Evolutionary conservation across 805 yeast genomes (phyloP), one percentile per base, ranked within the genome.

Genomic region (Myxozyma melibiosi): DNA sequence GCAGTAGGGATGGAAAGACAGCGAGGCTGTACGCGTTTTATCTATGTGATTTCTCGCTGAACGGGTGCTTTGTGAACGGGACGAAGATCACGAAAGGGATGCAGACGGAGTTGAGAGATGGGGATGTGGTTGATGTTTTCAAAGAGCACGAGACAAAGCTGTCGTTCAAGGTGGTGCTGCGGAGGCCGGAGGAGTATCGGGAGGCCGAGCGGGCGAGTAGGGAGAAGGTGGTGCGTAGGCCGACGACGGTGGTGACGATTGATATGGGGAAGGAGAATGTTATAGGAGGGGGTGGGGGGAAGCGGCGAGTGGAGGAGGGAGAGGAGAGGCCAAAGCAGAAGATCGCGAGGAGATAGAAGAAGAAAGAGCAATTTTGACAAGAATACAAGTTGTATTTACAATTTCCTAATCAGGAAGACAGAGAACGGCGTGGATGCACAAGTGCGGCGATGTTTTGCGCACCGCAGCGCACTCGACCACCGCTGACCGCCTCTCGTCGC

Each of bases 41-140:
- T 95, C 73, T 91, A 30, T 72, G 88, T 45, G 96, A 90, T 64
- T 80, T 77, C 60, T 86, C 94, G 54, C 82, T 95, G 0, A 91
- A 90, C 70, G 85, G 88, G 1, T 87, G 96, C 68, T 81, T 76
- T 65, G 79, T 91, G 6, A 58, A 63, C 43, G 56, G 56, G 8
- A 22, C 11, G 31, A 43, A 39, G 22, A 24, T 60, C 5, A 54
- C 57, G 11, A 88, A 90, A 66, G 80, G 80, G 6, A 18, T 18
- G 18, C 61, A 53, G 25, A 42, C 56, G 11, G 70, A 73, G 6
- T 46, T 60, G 22, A 38, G 24, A 22, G 25, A 60, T 38, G 54
- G 54, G 6, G 64, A 60, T 41, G 53, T 50, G 16, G 37, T 60
- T 13, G 52, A 43, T 20, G 25, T 58, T 42, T 53, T 58, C 33